These are phyloP conservation scores for Pichiaceae sp. DNA, from an alignment of 1,139 yeast species.

Conservation along the genomic window DNA sequence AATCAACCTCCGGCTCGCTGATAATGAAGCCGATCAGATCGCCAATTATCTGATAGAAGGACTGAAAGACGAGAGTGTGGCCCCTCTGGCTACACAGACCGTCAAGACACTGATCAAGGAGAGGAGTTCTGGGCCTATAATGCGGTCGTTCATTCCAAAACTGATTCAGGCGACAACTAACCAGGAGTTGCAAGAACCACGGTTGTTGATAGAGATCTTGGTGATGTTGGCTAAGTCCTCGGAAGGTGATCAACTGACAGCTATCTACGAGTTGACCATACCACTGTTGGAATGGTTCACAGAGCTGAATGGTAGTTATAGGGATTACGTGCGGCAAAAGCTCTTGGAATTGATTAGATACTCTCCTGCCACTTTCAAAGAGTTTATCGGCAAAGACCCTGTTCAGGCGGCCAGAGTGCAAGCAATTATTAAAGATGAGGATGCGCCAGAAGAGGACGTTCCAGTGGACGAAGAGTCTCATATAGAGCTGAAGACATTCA, in stretches of 20 bases:
- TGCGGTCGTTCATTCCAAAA: conserved; percentile 33
- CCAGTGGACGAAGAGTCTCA: not conserved
- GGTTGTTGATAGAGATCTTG: conserved; percentile 47
- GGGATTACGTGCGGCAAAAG: conserved; percentile 40
- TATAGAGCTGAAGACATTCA: not conserved
- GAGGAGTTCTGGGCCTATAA: conserved; percentile 20
- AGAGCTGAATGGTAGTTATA: conserved; percentile 19
- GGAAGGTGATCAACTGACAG: conserved; percentile 24
- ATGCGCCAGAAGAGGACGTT: not conserved
- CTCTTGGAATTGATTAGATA: conserved; percentile 42
- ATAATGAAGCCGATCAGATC: conserved; percentile 29
- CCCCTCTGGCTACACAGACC: conserved; percentile 46
- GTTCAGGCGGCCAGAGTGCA: conserved; percentile 1
- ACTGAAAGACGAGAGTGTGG: conserved; percentile 26
- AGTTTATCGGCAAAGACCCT: conserved; percentile 7
- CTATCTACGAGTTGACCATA: conserved; percentile 36
- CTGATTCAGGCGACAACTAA: conserved; percentile 17
- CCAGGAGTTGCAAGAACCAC: conserved; percentile 23
- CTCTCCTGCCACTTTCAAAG: conserved; percentile 47
- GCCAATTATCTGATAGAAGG: conserved; percentile 31
- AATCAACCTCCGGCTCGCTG: conserved; percentile 30
- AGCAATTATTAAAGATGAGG: not conserved
- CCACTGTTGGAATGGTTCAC: conserved; percentile 41
- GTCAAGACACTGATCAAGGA: conserved; percentile 42
- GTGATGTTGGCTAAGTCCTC: conserved; percentile 36